Evolutionary conservation across 495 filamentous ascomycete species (phyloP).

Genomic region (Letharia lupina): DNA sequence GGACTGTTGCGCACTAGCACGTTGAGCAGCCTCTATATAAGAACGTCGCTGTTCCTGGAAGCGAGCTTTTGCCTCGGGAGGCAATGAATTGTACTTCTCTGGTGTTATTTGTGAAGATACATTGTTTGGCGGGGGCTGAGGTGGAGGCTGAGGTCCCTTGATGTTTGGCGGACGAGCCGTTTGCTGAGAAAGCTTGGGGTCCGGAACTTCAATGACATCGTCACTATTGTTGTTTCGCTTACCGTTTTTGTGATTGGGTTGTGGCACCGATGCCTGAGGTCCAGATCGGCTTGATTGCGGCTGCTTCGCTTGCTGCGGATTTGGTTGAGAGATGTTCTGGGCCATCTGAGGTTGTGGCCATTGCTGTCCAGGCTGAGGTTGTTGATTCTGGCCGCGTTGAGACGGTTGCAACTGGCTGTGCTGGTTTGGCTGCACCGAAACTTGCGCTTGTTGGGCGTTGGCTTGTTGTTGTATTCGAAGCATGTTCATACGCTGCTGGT

Average conservation of each 20-base stretch:
- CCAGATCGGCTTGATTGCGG: background rate
- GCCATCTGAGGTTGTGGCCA: slow-evolving; percentile 4
- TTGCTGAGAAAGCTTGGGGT: slow-evolving; percentile 32
- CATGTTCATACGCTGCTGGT: slow-evolving; percentile 19
- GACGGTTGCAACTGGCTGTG: slow-evolving; percentile 4
- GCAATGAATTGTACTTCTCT: slow-evolving; percentile 11
- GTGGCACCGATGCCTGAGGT: background rate
- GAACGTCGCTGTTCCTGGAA: slow-evolving; percentile 1
- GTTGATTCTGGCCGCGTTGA: slow-evolving; percentile 15
- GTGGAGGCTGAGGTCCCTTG: slow-evolving; percentile 14
- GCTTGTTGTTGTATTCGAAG: slow-evolving; percentile 16
- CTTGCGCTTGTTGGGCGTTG: slow-evolving; percentile 13
- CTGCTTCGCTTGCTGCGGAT: slow-evolving; percentile 6
- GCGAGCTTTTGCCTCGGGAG: slow-evolving; percentile 18
- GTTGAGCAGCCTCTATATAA: slow-evolving; percentile 24
- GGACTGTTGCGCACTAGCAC: slow-evolving; percentile 13
- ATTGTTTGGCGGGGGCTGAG: background rate
- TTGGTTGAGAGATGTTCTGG: background rate
- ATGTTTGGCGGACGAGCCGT: slow-evolving; percentile 21
- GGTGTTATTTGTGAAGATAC: slow-evolving; percentile 5
- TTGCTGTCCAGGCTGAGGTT: slow-evolving; percentile 14
- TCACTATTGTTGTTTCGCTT: slow-evolving; percentile 54
- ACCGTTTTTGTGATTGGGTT: slow-evolving; percentile 13
- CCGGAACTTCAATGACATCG: slow-evolving; percentile 50
- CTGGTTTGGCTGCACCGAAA: slow-evolving; percentile 13